Evolutionary conservation across 768 basidiomycete genomes (phyloP).

Genomic region (Trametes cingulata): DNA sequence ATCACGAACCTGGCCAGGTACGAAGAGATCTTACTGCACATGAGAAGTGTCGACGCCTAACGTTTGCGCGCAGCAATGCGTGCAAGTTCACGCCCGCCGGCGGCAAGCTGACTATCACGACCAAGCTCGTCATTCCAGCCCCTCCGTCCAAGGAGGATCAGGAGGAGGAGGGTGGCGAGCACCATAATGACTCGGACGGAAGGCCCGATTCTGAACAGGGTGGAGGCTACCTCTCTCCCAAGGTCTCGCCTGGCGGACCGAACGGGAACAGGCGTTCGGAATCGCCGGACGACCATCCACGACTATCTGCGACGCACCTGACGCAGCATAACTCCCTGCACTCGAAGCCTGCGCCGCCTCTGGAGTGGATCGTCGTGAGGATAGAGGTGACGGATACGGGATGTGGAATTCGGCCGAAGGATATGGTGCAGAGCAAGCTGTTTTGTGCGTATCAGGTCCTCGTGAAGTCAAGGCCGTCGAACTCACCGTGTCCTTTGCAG

Average conservation of each 20-base stretch:
- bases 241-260: not conserved
- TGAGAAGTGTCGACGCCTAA: not conserved
- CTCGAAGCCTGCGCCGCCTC: slow-evolving; percentile 37
- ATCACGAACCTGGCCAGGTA: slow-evolving; percentile 82
- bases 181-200: not conserved
- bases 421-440: slow-evolving; percentile 69
- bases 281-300: slow-evolving; percentile 2
- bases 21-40: slow-evolving; percentile 1
- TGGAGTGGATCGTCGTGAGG: slow-evolving; percentile 75
- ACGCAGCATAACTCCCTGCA: slow-evolving; percentile 52
- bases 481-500: slow-evolving; percentile 34
- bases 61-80: slow-evolving; percentile 55
- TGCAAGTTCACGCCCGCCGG: slow-evolving; percentile 78
- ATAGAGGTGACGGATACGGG: slow-evolving; percentile 84
- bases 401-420: slow-evolving; percentile 59
- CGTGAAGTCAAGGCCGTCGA: not conserved
- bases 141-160: not conserved
- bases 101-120: slow-evolving; percentile 66
- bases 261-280: slow-evolving; percentile 1
- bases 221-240: not conserved
- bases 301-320: slow-evolving; percentile 37
- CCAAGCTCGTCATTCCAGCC: slow-evolving; percentile 51
- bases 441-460: slow-evolving; percentile 68
- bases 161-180: slow-evolving; percentile 1
- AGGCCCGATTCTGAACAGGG: not conserved